Percentiles rank a stretch among this genome's conserved stretches.
phyloP scores from a whole-genome alignment of 2,329 filamentous ascomycete species.

The Trichoderma hamatum region DNA sequence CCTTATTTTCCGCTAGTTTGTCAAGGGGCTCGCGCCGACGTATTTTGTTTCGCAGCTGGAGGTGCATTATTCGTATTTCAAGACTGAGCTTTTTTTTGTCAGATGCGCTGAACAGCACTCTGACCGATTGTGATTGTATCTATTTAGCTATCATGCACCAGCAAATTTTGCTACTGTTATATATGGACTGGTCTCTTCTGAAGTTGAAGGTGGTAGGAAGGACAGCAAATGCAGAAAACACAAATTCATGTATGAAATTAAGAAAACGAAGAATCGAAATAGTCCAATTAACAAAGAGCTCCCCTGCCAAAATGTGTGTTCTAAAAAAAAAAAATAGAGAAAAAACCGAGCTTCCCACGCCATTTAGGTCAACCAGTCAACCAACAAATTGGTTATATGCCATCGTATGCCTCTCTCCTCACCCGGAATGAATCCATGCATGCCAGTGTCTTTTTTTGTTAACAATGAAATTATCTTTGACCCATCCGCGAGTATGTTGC shows the following conservation, averaged over 20 bases:
- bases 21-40: not conserved
- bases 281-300: conserved; percentile 24
- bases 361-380: conserved; percentile 17
- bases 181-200: not conserved
- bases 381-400: conserved; percentile 10
- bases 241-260: conserved; percentile 4
- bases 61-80: not conserved
- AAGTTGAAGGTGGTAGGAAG: not conserved
- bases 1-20: not conserved
- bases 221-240: not conserved
- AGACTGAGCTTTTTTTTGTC: not conserved
- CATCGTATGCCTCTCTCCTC: conserved; percentile 7
- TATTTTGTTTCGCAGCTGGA: not conserved
- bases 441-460: conserved; percentile 15
- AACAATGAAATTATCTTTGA: conserved; percentile 9
- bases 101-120: not conserved
- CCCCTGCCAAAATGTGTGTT: conserved; percentile 19
- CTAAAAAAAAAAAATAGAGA: conserved; percentile 17
- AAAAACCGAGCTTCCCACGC: conserved; percentile 18
- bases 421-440: conserved; percentile 11
- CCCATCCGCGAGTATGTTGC: conserved; percentile 19
- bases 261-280: conserved; percentile 9
- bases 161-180: not conserved
- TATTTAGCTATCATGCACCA: conserved; percentile 20
- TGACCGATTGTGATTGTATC: not conserved